A percentile compares a stretch with the other conserved stretches of the same genome.
phyloP scores from a whole-genome alignment of 805 yeast species.

The Ogataea chonburiensis region DNA sequence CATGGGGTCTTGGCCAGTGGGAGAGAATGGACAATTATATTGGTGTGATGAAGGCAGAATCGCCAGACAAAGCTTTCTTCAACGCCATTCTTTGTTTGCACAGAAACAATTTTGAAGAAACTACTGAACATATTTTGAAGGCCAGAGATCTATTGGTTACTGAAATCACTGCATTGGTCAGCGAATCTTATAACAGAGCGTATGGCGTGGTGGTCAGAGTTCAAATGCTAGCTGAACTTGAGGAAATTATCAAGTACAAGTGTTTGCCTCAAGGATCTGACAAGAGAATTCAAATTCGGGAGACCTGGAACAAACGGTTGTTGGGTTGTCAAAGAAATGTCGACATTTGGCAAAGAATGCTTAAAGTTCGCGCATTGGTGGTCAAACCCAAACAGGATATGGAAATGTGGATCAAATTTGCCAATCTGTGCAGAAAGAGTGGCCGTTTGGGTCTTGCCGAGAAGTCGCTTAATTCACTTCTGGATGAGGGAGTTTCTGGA shows the following conservation, averaged over 20 bases:
- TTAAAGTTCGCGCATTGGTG: conserved; percentile 89
- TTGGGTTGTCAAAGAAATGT: conserved; percentile 95
- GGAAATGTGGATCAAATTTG: conserved; percentile 98
- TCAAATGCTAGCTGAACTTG: conserved; percentile 95
- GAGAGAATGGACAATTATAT: conserved; percentile 92
- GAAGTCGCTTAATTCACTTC: conserved; percentile 75
- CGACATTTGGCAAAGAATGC: conserved; percentile 97
- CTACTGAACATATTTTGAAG: conserved; percentile 69
- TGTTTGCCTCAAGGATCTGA: conserved; percentile 80
- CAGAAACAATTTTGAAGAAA: conserved; percentile 79
- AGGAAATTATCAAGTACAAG: conserved; percentile 90
- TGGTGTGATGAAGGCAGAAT: conserved; percentile 82
- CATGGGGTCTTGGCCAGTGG: conserved; percentile 98
- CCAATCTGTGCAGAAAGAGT: conserved; percentile 91
- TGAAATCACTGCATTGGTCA: conserved; percentile 89
- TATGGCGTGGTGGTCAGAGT: conserved; percentile 95
- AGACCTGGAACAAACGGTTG: conserved; percentile 91
- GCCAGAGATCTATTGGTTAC: conserved; percentile 91
- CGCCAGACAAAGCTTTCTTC: conserved; percentile 94
- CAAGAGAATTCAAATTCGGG: conserved; percentile 71
- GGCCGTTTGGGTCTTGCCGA: conserved; percentile 92
- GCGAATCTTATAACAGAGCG: conserved; percentile 95
- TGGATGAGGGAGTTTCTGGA: conserved; percentile 58
- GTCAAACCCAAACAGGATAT: conserved; percentile 93
- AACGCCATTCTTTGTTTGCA: conserved; percentile 86